Percentiles rank a stretch among this genome's conserved stretches.
Evolutionary conservation across 805 yeast species (phyloP).

Genomic region (Wickerhamomyces sydowiorum): DNA sequence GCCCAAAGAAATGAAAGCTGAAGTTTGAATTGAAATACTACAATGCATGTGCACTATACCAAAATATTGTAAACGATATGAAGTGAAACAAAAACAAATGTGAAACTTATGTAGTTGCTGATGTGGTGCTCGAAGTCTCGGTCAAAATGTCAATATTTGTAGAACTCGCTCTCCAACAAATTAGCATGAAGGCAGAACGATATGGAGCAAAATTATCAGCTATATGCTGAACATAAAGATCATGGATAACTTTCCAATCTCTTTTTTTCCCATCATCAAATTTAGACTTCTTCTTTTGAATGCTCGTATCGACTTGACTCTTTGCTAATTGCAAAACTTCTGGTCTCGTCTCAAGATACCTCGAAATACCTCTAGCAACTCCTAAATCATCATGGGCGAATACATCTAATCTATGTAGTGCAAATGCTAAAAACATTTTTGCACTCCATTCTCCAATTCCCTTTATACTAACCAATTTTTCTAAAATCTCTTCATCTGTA

Average conservation of each 20-base stretch:
- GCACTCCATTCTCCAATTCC: conserved; percentile 88
- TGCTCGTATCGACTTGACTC: conserved; percentile 29
- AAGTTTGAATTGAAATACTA: no score
- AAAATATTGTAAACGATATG: neutral
- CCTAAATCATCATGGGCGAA: conserved; percentile 82
- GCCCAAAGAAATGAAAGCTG: conserved; percentile 21
- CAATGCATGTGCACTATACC: no score
- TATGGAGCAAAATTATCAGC: conserved; percentile 64
- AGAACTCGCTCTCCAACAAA: conserved; percentile 67
- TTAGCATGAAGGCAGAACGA: conserved; percentile 58
- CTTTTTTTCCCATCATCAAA: conserved; percentile 35
- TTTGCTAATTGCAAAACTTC: conserved; percentile 40
- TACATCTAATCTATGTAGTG: conserved; percentile 58
- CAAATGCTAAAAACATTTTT: conserved; percentile 77
- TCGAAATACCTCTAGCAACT: conserved; percentile 71
- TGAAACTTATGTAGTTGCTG: no score
- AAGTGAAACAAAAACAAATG: neutral
- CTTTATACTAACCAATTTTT: conserved; percentile 47
- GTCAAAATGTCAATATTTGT: conserved; percentile 40
- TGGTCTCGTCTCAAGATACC: conserved; percentile 53
- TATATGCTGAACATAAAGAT: conserved; percentile 46
- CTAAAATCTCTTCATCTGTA: conserved; percentile 40
- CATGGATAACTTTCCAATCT: conserved; percentile 65
- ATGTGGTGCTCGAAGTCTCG: neutral
- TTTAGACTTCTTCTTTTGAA: conserved; percentile 29